Conservation (phyloP, 2,329 filamentous ascomycete species). For the Aquanectria penicillioides region DNA sequence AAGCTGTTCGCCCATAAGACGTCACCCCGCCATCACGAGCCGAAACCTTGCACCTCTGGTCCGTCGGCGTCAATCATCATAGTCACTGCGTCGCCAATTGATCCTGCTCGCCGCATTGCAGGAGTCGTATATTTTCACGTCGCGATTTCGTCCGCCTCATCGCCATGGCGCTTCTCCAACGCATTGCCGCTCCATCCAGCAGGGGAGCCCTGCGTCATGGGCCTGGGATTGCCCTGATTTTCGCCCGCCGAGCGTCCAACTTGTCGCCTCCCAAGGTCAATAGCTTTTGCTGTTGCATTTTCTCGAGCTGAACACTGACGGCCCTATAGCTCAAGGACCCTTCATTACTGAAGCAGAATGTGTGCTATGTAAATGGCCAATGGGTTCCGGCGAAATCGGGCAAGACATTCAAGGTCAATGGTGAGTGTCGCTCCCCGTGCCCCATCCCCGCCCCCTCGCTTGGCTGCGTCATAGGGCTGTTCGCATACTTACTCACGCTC, state of each 20-base stretch:
- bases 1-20: constrained; percentile 31
- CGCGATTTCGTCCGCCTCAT: not conserved
- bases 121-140: not conserved
- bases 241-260: constrained; percentile 55
- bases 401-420: constrained; percentile 89
- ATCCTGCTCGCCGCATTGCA: not conserved
- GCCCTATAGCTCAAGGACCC: constrained; percentile 81
- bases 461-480: not conserved
- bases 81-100: not conserved
- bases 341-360: constrained; percentile 84
- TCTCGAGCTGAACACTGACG: no score
- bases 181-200: constrained; percentile 42
- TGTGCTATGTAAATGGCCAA: constrained; percentile 89
- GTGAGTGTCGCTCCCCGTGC: constrained; percentile 50
- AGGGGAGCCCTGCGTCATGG: constrained; percentile 44
- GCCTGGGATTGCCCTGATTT: constrained; percentile 36
- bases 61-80: constrained; percentile 14
- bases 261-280: constrained; percentile 57
- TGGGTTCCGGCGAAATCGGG: constrained; percentile 88
- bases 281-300: no score
- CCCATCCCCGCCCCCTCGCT: not conserved
- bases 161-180: constrained; percentile 46
- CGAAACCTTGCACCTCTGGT: constrained; percentile 22
- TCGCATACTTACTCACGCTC: constrained; percentile 11
- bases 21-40: constrained; percentile 37